Conservation (phyloP, 495 filamentous ascomycete genomes). For the Rhizodiscina lignyota region DNA sequence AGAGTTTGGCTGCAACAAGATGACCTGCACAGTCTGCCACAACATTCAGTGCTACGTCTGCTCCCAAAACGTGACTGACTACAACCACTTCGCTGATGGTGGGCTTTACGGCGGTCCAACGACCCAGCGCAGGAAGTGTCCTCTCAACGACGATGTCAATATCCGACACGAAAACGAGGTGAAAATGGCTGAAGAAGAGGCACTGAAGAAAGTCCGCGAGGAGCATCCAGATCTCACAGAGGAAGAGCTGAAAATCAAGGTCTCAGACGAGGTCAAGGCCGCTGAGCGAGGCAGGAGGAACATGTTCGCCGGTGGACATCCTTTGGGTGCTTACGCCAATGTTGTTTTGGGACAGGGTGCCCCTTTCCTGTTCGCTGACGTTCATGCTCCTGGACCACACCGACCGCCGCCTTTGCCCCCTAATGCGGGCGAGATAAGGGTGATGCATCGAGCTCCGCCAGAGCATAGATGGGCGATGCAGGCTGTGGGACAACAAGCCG, state of each 20-base stretch:
- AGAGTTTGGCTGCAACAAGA: slow-evolving; percentile 70
- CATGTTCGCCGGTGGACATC: too few relatives aligned
- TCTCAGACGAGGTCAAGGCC: slow-evolving; percentile 37
- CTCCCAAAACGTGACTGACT: slow-evolving; percentile 35
- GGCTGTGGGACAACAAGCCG: too few relatives aligned
- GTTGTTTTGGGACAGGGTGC: too few relatives aligned
- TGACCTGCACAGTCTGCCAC: slow-evolving; percentile 46
- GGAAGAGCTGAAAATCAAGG: slow-evolving; percentile 37
- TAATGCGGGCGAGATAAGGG: too few relatives aligned
- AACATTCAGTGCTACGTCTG: slow-evolving; percentile 47
- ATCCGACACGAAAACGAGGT: slow-evolving; percentile 50
- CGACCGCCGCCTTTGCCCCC: too few relatives aligned
- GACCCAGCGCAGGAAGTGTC: slow-evolving; percentile 46
- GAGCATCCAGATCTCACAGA: slow-evolving; percentile 43
- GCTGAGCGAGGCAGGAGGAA: slow-evolving; percentile 19
- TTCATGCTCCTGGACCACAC: too few relatives aligned
- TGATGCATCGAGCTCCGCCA: too few relatives aligned
- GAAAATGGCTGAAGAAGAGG: slow-evolving; percentile 40
- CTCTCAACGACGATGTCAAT: slow-evolving; percentile 45
- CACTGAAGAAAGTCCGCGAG: slow-evolving; percentile 35
- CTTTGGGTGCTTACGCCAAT: too few relatives aligned
- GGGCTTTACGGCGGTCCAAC: too few relatives aligned
- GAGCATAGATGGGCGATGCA: too few relatives aligned
- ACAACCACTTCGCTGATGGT: slow-evolving; percentile 33
- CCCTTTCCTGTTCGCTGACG: too few relatives aligned